These are phyloP conservation scores for Breviolum minutum DNA, from an alignment of 73 alveolate genomes.

Conservation along the genomic window DNA sequence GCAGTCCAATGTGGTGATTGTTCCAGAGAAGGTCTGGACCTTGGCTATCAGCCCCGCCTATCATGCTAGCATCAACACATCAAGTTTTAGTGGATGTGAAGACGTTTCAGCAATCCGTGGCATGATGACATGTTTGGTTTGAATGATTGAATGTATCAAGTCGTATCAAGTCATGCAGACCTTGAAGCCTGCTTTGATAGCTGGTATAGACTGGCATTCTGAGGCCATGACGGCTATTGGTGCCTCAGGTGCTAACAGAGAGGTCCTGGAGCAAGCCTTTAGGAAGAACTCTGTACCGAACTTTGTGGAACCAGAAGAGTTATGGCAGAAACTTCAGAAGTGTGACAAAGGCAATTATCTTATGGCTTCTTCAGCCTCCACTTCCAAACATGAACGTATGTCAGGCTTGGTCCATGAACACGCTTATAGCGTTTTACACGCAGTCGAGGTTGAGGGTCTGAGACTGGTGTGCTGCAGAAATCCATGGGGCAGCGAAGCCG, in stretches of 20 bases:
- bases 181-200: too few species aligned
- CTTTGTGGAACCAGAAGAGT: neutral
- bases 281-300: neutral
- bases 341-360: constrained; percentile 8
- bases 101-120: neutral
- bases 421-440: constrained; percentile 17
- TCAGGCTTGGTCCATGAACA: constrained; percentile 38
- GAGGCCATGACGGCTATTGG: neutral
- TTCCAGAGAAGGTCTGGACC: neutral
- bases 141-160: neutral
- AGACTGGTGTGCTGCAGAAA: constrained; percentile 31
- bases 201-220: neutral
- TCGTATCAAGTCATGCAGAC: neutral
- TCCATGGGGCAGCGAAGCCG: constrained; percentile 18
- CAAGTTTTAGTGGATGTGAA: neutral
- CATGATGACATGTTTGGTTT: neutral
- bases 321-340: neutral
- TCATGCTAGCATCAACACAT: neutral
- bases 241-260: neutral
- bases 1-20: neutral
- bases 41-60: neutral
- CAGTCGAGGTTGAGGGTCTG: neutral
- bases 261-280: neutral
- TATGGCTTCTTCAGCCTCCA: neutral
- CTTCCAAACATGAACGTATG: neutral